Conservation (phyloP, 176 grass and related monocot genomes). For the Luzula sylvatica region DNA sequence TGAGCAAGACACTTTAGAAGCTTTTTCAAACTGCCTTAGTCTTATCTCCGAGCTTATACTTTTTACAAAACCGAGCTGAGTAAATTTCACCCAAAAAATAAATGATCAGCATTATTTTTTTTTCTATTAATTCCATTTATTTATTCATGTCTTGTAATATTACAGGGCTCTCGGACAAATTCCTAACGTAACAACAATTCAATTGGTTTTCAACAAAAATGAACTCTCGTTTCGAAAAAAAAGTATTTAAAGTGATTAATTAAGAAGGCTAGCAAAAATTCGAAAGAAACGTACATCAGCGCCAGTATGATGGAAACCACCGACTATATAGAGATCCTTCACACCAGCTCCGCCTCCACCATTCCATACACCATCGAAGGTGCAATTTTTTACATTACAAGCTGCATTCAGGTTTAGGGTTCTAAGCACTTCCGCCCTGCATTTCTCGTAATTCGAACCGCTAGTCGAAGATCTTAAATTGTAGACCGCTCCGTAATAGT, state of each 20-base stretch:
- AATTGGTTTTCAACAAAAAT: too few species aligned
- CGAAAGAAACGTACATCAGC: constrained; percentile 18
- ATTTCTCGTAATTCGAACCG: constrained; percentile 20
- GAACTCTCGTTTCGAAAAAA: too few species aligned
- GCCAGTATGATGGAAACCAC: constrained; percentile 26
- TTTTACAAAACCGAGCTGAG: constrained; percentile 17
- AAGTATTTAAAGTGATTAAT: too few species aligned
- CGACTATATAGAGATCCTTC: constrained; percentile 23
- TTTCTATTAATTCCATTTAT: too few species aligned
- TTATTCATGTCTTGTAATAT: too few species aligned
- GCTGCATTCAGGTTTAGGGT: constrained; percentile 16
- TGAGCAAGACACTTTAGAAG: constrained; percentile 13
- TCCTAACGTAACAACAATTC: too few species aligned
- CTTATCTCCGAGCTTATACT: neutral
- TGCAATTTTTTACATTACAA: constrained; percentile 30
- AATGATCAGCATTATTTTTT: too few species aligned
- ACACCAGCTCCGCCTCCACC: constrained; percentile 37
- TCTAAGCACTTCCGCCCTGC: constrained; percentile 2
- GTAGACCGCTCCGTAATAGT: constrained; percentile 18
- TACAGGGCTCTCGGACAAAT: too few species aligned
- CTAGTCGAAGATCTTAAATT: constrained; percentile 3
- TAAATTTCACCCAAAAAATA: too few species aligned
- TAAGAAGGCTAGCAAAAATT: too few species aligned
- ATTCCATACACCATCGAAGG: constrained; percentile 41
- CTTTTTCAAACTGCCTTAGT: constrained; percentile 5